A percentile compares a stretch with the other conserved stretches of the same genome.
Evolutionary conservation across 148 eudicot species (phyloP).

Genomic region (Polygonum aviculare): DNA sequence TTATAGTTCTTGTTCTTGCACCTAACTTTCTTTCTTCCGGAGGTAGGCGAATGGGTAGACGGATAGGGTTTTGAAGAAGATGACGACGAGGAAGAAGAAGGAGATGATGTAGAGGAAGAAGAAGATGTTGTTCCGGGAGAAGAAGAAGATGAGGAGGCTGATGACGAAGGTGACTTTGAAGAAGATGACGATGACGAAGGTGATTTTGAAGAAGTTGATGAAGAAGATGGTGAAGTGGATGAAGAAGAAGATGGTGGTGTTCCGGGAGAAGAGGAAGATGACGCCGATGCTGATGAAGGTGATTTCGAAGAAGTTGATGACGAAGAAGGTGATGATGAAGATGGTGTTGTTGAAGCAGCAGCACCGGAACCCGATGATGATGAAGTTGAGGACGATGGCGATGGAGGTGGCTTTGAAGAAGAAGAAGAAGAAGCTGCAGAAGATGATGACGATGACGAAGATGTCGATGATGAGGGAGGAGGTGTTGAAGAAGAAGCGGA

Average conservation of each 20-base stretch:
- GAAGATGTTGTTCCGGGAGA: background rate
- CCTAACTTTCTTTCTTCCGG: constrained; percentile 24
- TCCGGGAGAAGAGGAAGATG: background rate
- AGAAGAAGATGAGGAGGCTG: background rate
- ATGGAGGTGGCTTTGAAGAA: background rate
- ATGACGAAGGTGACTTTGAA: background rate
- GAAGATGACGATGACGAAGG: background rate
- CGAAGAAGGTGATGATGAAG: background rate
- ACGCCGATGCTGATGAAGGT: background rate
- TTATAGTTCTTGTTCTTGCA: constrained; percentile 30
- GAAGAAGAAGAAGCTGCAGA: background rate
- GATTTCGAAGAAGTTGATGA: background rate
- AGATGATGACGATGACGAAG: background rate
- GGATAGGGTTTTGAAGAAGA: background rate
- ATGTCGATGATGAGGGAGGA: background rate
- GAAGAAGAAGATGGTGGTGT: background rate
- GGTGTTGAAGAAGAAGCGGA: background rate
- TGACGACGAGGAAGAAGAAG: constrained; percentile 1
- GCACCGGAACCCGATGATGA: background rate
- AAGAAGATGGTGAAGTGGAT: background rate
- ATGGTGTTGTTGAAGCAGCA: background rate
- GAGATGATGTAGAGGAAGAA: background rate
- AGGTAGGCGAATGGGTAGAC: background rate
- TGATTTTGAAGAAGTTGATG: background rate
- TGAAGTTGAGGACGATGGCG: background rate